A percentile compares a stretch with the other conserved stretches of the same genome.
Conservation (phyloP, 176 grass and related monocot genomes). For the Oryza longistaminata region DNA sequence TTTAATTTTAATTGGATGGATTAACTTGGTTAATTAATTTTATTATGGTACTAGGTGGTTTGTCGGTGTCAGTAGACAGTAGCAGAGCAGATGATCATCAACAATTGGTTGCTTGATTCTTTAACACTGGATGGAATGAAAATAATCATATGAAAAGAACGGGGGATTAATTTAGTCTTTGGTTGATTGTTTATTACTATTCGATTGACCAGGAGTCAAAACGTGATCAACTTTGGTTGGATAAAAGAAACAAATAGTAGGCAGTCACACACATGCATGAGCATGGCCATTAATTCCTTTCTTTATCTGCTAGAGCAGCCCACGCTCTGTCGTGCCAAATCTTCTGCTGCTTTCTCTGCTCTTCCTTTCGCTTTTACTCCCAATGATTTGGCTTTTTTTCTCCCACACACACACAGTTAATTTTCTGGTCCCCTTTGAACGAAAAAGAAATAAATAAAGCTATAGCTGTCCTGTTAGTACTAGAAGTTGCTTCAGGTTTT, state of each 20-base stretch:
- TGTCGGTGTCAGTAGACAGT: not conserved
- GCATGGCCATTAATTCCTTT: constrained; percentile 9
- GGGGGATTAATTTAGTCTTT: not conserved
- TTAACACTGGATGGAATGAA: not conserved
- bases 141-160: constrained; percentile 22
- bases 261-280: constrained; percentile 1
- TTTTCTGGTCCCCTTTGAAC: not conserved
- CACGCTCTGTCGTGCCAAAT: not conserved
- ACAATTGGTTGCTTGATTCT: not conserved
- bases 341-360: not conserved
- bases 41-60: not conserved
- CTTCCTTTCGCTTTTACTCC: not conserved
- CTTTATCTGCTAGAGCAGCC: not conserved
- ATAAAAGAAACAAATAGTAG: constrained; percentile 1
- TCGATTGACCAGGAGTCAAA: not conserved
- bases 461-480: not conserved
- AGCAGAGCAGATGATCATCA: not conserved
- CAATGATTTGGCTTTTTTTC: not conserved
- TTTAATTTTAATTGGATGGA: not conserved
- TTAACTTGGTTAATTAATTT: not conserved
- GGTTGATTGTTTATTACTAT: not conserved
- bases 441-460: not conserved
- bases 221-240: not conserved
- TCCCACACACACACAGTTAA: not conserved
- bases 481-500: not conserved